Evolutionary conservation across 2,329 filamentous ascomycete genomes (phyloP).

Genomic region (Diatrype stigma): DNA sequence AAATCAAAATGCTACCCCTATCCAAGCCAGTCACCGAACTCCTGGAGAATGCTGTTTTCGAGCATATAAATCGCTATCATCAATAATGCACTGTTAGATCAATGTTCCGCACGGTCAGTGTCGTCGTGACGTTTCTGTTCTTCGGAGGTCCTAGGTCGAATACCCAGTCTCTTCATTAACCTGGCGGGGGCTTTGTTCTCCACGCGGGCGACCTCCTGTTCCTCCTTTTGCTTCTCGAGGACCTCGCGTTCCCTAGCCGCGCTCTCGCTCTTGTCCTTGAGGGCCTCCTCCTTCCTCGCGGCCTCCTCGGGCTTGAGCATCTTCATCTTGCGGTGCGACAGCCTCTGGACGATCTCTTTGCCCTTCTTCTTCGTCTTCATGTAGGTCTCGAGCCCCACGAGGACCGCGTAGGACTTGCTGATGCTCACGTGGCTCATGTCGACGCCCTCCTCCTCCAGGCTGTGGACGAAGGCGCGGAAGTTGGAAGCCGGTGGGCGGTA

Average conservation of each 20-base stretch:
- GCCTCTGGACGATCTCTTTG: constrained; percentile 48
- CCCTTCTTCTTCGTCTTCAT: constrained; percentile 63
- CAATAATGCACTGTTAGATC: no score
- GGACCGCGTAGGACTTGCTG: constrained; percentile 74
- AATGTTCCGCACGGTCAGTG: no score
- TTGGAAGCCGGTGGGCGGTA: constrained; percentile 81
- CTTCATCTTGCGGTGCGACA: constrained; percentile 53
- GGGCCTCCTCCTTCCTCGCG: constrained; percentile 52
- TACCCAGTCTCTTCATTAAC: constrained; percentile 38
- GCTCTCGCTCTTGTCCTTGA: constrained; percentile 58
- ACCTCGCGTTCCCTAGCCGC: constrained; percentile 46
- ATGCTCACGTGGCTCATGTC: constrained; percentile 78
- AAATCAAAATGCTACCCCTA: no score
- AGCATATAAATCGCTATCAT: no score
- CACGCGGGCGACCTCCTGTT: constrained; percentile 16
- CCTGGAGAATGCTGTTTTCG: no score
- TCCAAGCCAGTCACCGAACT: no score
- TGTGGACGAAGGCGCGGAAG: constrained; percentile 76
- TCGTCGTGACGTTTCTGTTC: constrained; percentile 3
- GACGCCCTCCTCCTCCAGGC: constrained; percentile 66
- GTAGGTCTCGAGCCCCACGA: constrained; percentile 80
- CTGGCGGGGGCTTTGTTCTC: constrained; percentile 35
- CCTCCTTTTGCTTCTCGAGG: constrained; percentile 33
- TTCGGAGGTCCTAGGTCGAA: constrained; percentile 25
- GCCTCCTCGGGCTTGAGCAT: constrained; percentile 58